Percentiles rank a stretch among this genome's conserved stretches.
Conservation (phyloP, 345 rosid species). For the Salix koriyanagi region DNA sequence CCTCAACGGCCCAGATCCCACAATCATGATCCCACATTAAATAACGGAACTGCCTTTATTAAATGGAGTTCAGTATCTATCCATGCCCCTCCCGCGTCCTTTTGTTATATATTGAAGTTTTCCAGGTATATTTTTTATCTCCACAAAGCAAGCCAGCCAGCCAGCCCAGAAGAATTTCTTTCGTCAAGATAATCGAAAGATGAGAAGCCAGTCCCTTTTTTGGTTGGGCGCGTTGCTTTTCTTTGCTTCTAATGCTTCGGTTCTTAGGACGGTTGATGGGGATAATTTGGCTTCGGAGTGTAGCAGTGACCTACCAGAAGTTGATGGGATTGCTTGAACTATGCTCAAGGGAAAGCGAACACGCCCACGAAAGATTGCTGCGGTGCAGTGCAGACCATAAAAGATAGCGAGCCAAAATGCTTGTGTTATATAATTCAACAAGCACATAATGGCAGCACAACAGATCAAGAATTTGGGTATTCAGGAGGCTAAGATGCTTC, state of each 20-base stretch:
- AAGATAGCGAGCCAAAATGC: conserved; percentile 66
- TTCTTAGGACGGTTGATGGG: conserved; percentile 6
- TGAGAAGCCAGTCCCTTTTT: not conserved
- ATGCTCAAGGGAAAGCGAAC: conserved; percentile 54
- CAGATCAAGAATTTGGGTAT: conserved; percentile 59
- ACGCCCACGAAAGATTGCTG: conserved; percentile 66
- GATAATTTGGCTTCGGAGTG: conserved; percentile 29
- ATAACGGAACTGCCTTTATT: not conserved
- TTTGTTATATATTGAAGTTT: not conserved
- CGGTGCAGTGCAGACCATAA: conserved; percentile 41
- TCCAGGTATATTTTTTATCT: not conserved
- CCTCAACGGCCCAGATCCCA: not conserved
- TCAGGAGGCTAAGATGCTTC: conserved; percentile 56
- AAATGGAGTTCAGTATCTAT: not conserved
- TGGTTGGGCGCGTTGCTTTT: not conserved
- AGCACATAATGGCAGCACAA: conserved; percentile 42
- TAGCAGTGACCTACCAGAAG: conserved; percentile 38
- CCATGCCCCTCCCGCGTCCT: not conserved
- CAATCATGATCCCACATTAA: not conserved
- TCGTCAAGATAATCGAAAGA: not conserved
- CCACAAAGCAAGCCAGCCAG: not conserved
- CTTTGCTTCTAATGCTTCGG: conserved; percentile 13
- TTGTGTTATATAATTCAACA: conserved; percentile 69
- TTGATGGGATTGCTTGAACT: conserved; percentile 58
- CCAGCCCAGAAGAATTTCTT: not conserved